Evolutionary conservation across 176 grass and related monocot species (phyloP).

Genomic region (bread wheat (Triticum aestivum)): IWGSC_CS_RefSeq_v2.1 NC_057806.1:599819325-599819824

Average conservation of each 20-base stretch:
- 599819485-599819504: conserved; percentile 27
- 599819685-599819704: conserved; percentile 57
- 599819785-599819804: conserved; percentile 70
- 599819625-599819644: conserved; percentile 81
- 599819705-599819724: conserved; percentile 76
- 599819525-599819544: conserved; percentile 48
- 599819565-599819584: conserved; percentile 11
- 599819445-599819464: conserved; percentile 13
- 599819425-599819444: conserved; percentile 51
- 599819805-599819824: conserved; percentile 40
- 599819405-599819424: conserved; percentile 45
- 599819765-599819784: conserved; percentile 61
- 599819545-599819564: conserved; percentile 57
- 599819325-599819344: conserved; percentile 24
- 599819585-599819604: conserved; percentile 17
- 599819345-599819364: conserved; percentile 42
- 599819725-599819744: neutral
- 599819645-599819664: conserved; percentile 56
- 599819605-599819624: neutral
- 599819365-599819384: conserved; percentile 26
- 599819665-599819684: conserved; percentile 16
- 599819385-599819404: conserved; percentile 35
- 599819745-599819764: neutral
- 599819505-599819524: conserved; percentile 69
- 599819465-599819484: conserved; percentile 24